Evolutionary conservation across 495 filamentous ascomycete genomes (phyloP).

Genomic region (Aspergillus affinis): DNA sequence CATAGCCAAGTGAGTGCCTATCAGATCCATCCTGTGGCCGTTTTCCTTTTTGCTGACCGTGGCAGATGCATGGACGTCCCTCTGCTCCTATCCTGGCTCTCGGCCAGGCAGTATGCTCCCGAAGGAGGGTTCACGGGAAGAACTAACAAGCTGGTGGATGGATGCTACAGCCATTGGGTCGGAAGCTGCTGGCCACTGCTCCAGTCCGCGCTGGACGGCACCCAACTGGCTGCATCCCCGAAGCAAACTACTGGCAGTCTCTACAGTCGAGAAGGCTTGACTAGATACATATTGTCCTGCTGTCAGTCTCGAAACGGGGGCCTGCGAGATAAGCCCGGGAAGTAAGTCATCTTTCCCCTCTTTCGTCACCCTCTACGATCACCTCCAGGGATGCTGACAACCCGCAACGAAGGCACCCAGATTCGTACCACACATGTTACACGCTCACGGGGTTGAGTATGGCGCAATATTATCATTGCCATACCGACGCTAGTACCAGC

Average conservation of each 20-base stretch:
- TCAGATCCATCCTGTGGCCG: not conserved
- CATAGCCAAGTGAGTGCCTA: slow-evolving; percentile 57
- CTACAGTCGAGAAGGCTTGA: slow-evolving; percentile 81
- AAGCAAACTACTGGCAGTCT: slow-evolving; percentile 43
- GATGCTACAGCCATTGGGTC: slow-evolving; percentile 97
- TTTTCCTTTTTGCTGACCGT: slow-evolving; percentile 18
- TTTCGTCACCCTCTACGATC: not conserved
- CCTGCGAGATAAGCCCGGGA: slow-evolving; percentile 88
- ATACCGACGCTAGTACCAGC: slow-evolving; percentile 42
- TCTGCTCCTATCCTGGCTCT: slow-evolving; percentile 79
- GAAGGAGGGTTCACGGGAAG: slow-evolving; percentile 90
- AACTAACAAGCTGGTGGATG: slow-evolving; percentile 98
- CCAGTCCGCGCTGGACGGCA: slow-evolving; percentile 70
- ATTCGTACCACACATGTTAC: slow-evolving; percentile 93
- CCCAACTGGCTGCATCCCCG: slow-evolving; percentile 26
- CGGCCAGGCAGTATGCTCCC: slow-evolving; percentile 82
- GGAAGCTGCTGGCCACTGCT: slow-evolving; percentile 90
- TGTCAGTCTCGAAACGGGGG: slow-evolving; percentile 80
- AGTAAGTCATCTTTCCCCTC: slow-evolving; percentile 53
- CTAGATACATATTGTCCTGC: slow-evolving; percentile 83
- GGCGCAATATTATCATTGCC: slow-evolving; percentile 73
- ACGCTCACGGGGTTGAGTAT: slow-evolving; percentile 81
- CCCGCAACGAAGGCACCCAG: slow-evolving; percentile 56
- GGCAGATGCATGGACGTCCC: slow-evolving; percentile 74
- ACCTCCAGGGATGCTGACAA: slow-evolving; percentile 15